These are phyloP conservation scores for Nothophytophthora sp. DNA, from an alignment of 352 stramenopile genomes.

Conservation along the genomic window DNA sequence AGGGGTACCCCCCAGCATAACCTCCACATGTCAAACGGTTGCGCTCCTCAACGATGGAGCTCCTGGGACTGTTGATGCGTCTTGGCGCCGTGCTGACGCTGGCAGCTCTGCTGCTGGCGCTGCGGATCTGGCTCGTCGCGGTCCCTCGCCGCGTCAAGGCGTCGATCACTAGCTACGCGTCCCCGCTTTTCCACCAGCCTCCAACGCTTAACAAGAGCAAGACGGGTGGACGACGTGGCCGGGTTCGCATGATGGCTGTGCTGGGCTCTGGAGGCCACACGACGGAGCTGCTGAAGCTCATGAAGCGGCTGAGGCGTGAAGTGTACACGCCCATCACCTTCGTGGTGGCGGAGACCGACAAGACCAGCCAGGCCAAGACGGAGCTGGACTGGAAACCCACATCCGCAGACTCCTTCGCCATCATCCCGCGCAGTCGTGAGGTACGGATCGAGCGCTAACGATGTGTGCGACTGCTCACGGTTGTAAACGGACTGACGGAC, in stretches of 20 bases:
- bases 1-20: no score
- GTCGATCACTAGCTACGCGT: slow-evolving; percentile 14
- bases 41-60: slow-evolving; percentile 15
- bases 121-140: slow-evolving; percentile 32
- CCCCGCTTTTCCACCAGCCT: slow-evolving; percentile 15
- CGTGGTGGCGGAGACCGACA: slow-evolving; percentile 91
- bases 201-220: slow-evolving; percentile 4
- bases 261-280: slow-evolving; percentile 91
- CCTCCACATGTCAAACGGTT: not conserved
- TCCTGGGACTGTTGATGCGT: slow-evolving; percentile 20
- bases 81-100: slow-evolving; percentile 16
- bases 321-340: slow-evolving; percentile 89
- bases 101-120: slow-evolving; percentile 12
- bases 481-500: no score
- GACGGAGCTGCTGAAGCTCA: slow-evolving; percentile 95
- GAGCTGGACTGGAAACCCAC: slow-evolving; percentile 62
- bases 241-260: slow-evolving; percentile 77
- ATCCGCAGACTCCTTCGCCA: slow-evolving; percentile 50
- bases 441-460: slow-evolving; percentile 26
- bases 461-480: not conserved
- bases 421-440: slow-evolving; percentile 93
- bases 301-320: slow-evolving; percentile 77
- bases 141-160: slow-evolving; percentile 29
- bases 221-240: not conserved
- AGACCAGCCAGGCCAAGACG: slow-evolving; percentile 85